Conservation (phyloP, 2,329 filamentous ascomycete species). For the Ceratocystis colombiana region DNA sequence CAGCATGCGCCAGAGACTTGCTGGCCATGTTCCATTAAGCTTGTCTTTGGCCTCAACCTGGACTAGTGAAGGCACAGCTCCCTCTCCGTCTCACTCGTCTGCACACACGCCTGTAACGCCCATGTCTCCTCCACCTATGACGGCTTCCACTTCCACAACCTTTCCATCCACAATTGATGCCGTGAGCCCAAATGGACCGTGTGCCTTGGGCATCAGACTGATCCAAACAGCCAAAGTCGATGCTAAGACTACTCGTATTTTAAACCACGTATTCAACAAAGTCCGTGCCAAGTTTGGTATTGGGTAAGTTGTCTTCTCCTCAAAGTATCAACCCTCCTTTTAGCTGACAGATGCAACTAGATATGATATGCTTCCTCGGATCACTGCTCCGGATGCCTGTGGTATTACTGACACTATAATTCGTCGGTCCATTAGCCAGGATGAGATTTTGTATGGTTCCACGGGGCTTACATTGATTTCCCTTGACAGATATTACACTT, state of each 20-base stretch:
- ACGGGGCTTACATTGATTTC: conserved; percentile 50
- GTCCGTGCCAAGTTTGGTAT: conserved; percentile 39
- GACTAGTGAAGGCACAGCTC: conserved; percentile 6
- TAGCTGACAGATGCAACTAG: conserved; percentile 28
- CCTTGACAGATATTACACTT: conserved; percentile 53
- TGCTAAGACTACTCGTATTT: conserved; percentile 39
- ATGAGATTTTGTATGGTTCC: conserved; percentile 51
- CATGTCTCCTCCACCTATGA: conserved; percentile 38
- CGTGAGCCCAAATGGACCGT: conserved; percentile 32
- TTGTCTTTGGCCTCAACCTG: conserved; percentile 14
- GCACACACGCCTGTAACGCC: conserved; percentile 35
- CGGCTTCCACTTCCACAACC: conserved; percentile 41
- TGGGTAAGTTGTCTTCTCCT: conserved; percentile 25
- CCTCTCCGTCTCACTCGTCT: conserved; percentile 28
- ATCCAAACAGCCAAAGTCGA: conserved; percentile 41
- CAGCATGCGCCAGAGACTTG: conserved; percentile 32
- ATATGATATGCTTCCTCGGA: conserved; percentile 37
- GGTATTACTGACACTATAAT: conserved; percentile 45
- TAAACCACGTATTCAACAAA: conserved; percentile 42
- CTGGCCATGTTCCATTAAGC: conserved; percentile 7
- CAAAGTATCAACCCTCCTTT: not conserved
- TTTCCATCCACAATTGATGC: conserved; percentile 32
- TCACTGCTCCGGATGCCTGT: conserved; percentile 37
- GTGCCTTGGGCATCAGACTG: conserved; percentile 42
- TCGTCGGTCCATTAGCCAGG: conserved; percentile 47